Evolutionary conservation across 2,329 filamentous ascomycete genomes (phyloP), one percentile per base, ranked within the genome.

Genomic region (Xylaria sp.): DNA sequence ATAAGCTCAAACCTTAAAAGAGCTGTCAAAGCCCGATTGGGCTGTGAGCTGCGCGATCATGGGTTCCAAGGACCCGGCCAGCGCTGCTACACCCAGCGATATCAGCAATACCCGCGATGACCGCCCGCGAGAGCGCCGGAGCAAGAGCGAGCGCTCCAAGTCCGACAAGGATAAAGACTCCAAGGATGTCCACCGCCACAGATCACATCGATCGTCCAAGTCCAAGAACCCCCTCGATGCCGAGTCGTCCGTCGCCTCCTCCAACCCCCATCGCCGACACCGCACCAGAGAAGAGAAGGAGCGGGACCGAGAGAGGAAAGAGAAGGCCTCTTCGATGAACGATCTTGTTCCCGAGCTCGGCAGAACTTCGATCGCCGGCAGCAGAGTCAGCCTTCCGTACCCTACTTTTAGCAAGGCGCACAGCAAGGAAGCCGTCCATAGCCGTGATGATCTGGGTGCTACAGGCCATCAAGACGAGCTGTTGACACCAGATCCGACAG

Each of bases 361-460:
- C 15, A 73, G 69, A 56, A 72, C 70, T 6, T 74, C 72, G 30
- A 34, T 74, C 46, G 56, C 69, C 30, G 69, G 71, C 63, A 78
- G 77, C 70, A 71, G 77, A 60, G 70, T 78, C 66, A 78, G 75
- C 71, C 60, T 79, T 61, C 77, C 77, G 20, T 79, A 79, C 58
- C 77, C 77, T 30, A 71, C 53, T 58, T 79, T 79, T 69, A 78
- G 75, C 81, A 97, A 97, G 81, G 92, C 92, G 13, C 93, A 97
- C 79, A 97, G 93, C 84, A 96, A 94, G 80, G 95, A 97, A 81
- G 88, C 89, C 52, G 88, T 97, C 62, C 85, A 88, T 71, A 90
- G 88, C 76, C 83, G 83, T 60, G 87, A 90, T 53, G 84, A 87
- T 61, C 72, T 87, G 46, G 70, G 46, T 18, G 45, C 57, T 77